Evolutionary conservation across 129 eudicot genomes (phyloP).

Genomic region (Lonicera japonica): DNA sequence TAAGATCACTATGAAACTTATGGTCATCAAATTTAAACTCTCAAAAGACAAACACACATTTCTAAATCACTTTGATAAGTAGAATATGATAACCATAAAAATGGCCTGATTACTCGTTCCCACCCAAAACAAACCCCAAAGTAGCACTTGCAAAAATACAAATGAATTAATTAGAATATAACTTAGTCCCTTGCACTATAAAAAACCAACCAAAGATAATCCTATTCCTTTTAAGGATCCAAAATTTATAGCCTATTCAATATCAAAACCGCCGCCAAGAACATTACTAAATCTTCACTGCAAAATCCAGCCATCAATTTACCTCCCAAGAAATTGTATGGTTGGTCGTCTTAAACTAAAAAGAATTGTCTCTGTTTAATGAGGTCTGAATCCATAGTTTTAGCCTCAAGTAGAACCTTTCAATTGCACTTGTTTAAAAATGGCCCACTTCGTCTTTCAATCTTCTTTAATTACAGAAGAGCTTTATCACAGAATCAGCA

Average conservation of each 20-base stretch:
- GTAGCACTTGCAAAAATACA: no score
- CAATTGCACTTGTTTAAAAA: not conserved
- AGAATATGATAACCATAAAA: no score
- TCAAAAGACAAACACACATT: no score
- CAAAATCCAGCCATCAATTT: not conserved
- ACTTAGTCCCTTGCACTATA: not conserved
- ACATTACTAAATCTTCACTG: not conserved
- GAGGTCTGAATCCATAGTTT: not conserved
- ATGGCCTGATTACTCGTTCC: no score
- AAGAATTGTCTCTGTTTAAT: no score
- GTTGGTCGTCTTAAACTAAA: no score
- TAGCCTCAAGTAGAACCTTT: not conserved
- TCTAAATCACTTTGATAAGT: no score
- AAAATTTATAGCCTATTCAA: not conserved
- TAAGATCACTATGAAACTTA: no score
- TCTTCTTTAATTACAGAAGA: conserved; percentile 48
- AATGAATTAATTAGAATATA: not conserved
- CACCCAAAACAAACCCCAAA: no score
- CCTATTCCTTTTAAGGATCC: not conserved
- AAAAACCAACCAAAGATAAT: not conserved
- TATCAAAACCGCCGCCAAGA: not conserved
- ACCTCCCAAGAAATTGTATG: no score
- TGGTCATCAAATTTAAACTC: no score
- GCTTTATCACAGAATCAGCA: conserved; percentile 74
- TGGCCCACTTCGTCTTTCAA: not conserved